Percentiles rank a stretch among this genome's conserved stretches.
Evolutionary conservation across 2,329 filamentous ascomycete species (phyloP).

Genomic region (Cryphonectria naterciae): DNA sequence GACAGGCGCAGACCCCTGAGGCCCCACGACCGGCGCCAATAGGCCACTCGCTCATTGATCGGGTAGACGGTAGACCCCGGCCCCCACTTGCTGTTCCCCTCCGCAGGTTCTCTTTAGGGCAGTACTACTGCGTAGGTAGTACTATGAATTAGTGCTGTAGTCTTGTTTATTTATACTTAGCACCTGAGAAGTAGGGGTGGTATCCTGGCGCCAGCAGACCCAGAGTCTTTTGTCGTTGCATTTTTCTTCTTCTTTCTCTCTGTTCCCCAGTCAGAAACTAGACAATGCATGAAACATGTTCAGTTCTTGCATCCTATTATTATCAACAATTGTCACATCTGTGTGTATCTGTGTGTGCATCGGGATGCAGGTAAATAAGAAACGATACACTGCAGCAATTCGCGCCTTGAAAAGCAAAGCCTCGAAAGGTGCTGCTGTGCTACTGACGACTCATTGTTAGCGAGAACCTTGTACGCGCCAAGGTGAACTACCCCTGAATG

Average conservation of each 20-base stretch:
- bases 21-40: not conserved
- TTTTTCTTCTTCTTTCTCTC: not conserved
- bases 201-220: not conserved
- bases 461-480: slow-evolving; percentile 4
- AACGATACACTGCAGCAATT: not conserved
- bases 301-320: not conserved
- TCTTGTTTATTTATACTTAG: not conserved
- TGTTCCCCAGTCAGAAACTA: not conserved
- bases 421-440: not conserved
- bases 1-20: slow-evolving; percentile 5
- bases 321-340: too few relatives aligned
- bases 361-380: not conserved
- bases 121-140: not conserved
- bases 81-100: not conserved
- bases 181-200: not conserved
- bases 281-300: not conserved
- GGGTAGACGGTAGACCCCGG: slow-evolving; percentile 10
- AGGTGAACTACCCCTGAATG: slow-evolving; percentile 12
- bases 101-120: not conserved
- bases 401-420: not conserved
- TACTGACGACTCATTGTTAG: not conserved
- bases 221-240: not conserved
- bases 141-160: not conserved
- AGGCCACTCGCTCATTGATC: not conserved
- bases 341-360: not conserved